phyloP scores from a whole-genome alignment of 768 basidiomycete species.

The Auriscalpium orientale region DNA sequence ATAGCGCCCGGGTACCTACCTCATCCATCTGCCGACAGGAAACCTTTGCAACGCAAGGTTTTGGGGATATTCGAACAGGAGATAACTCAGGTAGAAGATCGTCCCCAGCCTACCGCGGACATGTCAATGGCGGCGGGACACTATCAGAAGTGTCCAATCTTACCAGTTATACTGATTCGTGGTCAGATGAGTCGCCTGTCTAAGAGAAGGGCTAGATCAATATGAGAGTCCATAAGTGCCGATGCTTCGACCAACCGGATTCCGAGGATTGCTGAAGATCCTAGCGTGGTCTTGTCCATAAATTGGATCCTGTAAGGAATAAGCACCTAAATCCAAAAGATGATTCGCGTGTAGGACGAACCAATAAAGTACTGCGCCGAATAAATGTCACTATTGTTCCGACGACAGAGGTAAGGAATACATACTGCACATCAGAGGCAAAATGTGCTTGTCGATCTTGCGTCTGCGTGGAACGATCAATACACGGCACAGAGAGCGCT shows the following conservation, averaged over 20 bases:
- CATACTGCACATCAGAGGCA: neutral
- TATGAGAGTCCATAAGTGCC: neutral
- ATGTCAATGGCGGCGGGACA: neutral
- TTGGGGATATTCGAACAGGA: slow-evolving; percentile 68
- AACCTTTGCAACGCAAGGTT: slow-evolving; percentile 65
- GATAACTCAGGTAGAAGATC: slow-evolving; percentile 65
- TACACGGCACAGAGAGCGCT: neutral
- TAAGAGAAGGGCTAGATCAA: slow-evolving; percentile 15
- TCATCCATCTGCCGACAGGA: slow-evolving; percentile 79
- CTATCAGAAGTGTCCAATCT: neutral
- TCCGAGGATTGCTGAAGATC: slow-evolving; percentile 60
- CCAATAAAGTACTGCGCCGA: neutral
- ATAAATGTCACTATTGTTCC: neutral
- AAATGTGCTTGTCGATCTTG: neutral
- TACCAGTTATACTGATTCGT: slow-evolving; percentile 47
- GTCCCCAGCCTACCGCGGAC: slow-evolving; percentile 53
- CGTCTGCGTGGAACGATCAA: neutral
- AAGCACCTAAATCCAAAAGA: no score
- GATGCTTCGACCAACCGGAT: slow-evolving; percentile 37
- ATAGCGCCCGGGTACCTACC: slow-evolving; percentile 26
- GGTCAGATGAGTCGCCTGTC: slow-evolving; percentile 52
- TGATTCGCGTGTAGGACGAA: neutral
- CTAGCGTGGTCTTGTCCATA: slow-evolving; percentile 72
- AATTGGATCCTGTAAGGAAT: slow-evolving; percentile 52
- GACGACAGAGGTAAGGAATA: neutral